Conservation (phyloP, 768 basidiomycete species). For the Boletus fagicola region DNA sequence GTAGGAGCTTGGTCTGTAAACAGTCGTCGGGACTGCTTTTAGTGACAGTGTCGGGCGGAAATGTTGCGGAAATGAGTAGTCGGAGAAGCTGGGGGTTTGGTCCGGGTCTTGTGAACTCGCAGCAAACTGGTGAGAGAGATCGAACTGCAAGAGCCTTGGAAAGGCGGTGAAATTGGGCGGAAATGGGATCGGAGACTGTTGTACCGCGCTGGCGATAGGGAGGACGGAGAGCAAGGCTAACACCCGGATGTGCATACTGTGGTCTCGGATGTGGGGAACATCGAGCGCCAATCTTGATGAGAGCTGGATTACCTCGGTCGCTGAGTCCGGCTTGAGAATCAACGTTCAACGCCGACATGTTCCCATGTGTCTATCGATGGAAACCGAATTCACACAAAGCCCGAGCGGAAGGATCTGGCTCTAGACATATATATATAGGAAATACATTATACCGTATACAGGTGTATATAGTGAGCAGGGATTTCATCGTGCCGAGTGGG, state of each 20-base stretch:
- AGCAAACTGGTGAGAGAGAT: slow-evolving; percentile 20
- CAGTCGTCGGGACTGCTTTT: slow-evolving; percentile 45
- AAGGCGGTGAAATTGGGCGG: not conserved
- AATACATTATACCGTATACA: slow-evolving; percentile 2
- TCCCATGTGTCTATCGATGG: not conserved
- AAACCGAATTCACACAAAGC: slow-evolving; percentile 1
- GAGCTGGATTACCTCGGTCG: not conserved
- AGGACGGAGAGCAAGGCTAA: slow-evolving; percentile 2
- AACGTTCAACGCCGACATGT: not conserved
- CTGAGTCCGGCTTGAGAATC: not conserved
- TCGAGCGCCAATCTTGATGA: not conserved
- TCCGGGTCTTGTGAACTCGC: slow-evolving; percentile 1
- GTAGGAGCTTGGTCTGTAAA: slow-evolving; percentile 59
- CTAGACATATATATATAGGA: not conserved
- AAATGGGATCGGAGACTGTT: not conserved
- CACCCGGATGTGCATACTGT: slow-evolving; percentile 6
- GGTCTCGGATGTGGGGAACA: not conserved
- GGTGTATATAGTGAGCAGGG: not conserved
- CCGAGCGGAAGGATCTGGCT: not conserved
- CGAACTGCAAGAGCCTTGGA: slow-evolving; percentile 21
- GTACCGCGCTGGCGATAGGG: slow-evolving; percentile 1
- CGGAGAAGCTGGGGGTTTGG: slow-evolving; percentile 4
- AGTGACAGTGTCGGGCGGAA: slow-evolving; percentile 29
- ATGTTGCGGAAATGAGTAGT: slow-evolving; percentile 7
- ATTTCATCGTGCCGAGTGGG: slow-evolving; percentile 9